Conservation (phyloP, 2,329 filamentous ascomycete species). For the Aphanocladium album region DNA sequence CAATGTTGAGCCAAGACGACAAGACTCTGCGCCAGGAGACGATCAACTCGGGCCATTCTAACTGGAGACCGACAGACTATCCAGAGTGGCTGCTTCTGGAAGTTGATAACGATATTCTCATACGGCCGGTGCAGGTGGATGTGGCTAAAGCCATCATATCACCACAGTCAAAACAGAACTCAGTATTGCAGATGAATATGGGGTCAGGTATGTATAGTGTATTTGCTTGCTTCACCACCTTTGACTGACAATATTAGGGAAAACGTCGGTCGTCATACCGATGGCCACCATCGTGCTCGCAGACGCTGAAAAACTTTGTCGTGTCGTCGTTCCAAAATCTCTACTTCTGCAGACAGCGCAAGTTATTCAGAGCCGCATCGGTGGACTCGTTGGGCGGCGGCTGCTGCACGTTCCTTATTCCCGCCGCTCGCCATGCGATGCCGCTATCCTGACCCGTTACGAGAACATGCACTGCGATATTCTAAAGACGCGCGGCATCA, state of each 20-base stretch:
- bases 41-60: slow-evolving; percentile 45
- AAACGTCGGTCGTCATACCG: slow-evolving; percentile 53
- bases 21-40: slow-evolving; percentile 36
- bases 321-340: slow-evolving; percentile 53
- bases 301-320: slow-evolving; percentile 39
- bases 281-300: slow-evolving; percentile 45
- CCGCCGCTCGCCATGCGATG: slow-evolving; percentile 37
- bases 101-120: slow-evolving; percentile 58
- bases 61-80: slow-evolving; percentile 50
- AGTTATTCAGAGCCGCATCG: slow-evolving; percentile 49
- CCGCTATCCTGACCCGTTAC: slow-evolving; percentile 31
- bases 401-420: slow-evolving; percentile 56
- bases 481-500: slow-evolving; percentile 41
- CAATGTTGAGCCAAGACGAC: slow-evolving; percentile 18
- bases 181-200: slow-evolving; percentile 64
- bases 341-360: slow-evolving; percentile 54
- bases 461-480: slow-evolving; percentile 35
- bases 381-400: slow-evolving; percentile 48
- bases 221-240: neutral
- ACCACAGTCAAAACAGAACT: slow-evolving; percentile 48
- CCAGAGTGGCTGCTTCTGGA: slow-evolving; percentile 64
- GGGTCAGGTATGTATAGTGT: slow-evolving; percentile 42
- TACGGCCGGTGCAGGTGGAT: slow-evolving; percentile 56
- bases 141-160: slow-evolving; percentile 57
- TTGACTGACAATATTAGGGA: slow-evolving; percentile 33